Conservation (phyloP, 352 stramenopile genomes). For the Pythium dissotocum region DNA sequence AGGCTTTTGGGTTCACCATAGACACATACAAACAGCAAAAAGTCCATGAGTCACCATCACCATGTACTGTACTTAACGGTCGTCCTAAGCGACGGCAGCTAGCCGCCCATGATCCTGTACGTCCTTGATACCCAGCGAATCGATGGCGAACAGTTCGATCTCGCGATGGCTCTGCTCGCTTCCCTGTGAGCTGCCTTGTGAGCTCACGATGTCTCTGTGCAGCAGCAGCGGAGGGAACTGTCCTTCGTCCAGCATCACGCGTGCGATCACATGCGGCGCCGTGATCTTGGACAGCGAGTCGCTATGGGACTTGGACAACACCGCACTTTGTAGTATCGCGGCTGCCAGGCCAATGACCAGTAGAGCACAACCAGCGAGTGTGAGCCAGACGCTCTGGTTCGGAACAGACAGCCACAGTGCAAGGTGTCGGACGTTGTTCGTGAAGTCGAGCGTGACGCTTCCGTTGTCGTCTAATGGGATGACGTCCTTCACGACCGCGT, state of each 20-base stretch:
- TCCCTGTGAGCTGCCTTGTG: background rate
- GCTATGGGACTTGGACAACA: background rate
- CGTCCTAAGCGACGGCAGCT: background rate
- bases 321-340: background rate
- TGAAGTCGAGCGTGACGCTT: background rate
- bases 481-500: conserved; percentile 1
- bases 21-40: too few relatives aligned
- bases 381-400: background rate
- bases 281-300: background rate
- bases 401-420: background rate
- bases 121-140: background rate
- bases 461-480: background rate
- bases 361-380: background rate
- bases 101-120: background rate
- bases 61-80: too few relatives aligned
- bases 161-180: too few relatives aligned
- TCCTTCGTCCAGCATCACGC: background rate
- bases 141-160: background rate
- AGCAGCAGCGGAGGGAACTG: conserved; percentile 2
- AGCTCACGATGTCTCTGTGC: background rate
- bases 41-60: background rate
- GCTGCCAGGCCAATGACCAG: background rate
- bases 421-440: background rate
- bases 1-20: background rate
- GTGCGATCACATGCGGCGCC: background rate